phyloP scores from a whole-genome alignment of 352 stramenopile genomes.

The Phytophthora rubi region DNA sequence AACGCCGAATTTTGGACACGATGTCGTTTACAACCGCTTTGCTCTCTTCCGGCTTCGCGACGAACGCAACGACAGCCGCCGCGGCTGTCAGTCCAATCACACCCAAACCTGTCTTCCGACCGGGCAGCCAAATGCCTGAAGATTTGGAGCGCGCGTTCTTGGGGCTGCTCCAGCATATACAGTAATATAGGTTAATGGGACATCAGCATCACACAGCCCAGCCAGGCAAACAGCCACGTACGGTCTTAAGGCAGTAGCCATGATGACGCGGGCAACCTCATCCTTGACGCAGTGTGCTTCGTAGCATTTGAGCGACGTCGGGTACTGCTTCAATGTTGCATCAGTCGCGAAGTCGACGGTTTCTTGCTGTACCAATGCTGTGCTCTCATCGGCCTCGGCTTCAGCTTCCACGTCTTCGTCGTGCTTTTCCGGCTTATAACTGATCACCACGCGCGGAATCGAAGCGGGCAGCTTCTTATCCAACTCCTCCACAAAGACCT shows the following conservation, averaged over 20 bases:
- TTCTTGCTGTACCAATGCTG: constrained; percentile 22
- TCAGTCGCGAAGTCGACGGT: constrained; percentile 53
- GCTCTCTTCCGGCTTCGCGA: constrained; percentile 41
- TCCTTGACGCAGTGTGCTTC: constrained; percentile 45
- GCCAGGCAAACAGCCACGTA: constrained; percentile 38
- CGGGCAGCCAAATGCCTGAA: constrained; percentile 33
- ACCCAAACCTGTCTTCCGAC: constrained; percentile 19
- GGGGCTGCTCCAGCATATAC: constrained; percentile 33
- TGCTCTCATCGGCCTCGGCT: constrained; percentile 22
- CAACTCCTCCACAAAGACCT: constrained; percentile 54
- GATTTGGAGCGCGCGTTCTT: constrained; percentile 60
- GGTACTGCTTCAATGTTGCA: constrained; percentile 58
- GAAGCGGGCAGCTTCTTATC: constrained; percentile 56
- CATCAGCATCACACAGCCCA: background rate
- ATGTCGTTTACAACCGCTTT: constrained; percentile 33
- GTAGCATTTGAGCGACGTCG: constrained; percentile 50
- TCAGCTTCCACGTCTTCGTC: constrained; percentile 10
- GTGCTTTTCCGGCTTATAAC: constrained; percentile 45
- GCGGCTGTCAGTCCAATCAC: constrained; percentile 20
- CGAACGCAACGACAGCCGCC: constrained; percentile 24
- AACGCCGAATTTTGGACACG: constrained; percentile 36
- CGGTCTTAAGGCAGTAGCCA: constrained; percentile 60
- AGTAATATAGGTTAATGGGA: background rate
- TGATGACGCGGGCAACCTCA: constrained; percentile 40
- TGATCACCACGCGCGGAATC: constrained; percentile 71